Evolutionary conservation across 1,284 basidiomycete species (phyloP), one percentile per base, ranked within the genome.

Genomic region (Trametes versicolor): DNA sequence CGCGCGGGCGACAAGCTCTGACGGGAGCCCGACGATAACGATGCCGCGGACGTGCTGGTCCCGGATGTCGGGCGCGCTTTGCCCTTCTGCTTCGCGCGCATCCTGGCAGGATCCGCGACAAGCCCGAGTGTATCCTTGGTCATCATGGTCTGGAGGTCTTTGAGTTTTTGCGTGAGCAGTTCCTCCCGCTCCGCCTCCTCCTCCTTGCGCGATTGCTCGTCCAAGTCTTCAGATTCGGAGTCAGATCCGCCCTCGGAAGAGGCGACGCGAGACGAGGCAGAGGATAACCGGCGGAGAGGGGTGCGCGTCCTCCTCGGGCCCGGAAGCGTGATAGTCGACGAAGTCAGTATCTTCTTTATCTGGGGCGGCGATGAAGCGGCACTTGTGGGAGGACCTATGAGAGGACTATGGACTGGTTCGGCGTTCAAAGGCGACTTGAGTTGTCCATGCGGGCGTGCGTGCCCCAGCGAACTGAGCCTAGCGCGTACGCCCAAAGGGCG

Each of bases 151-250:
- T 92, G 84, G 25, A 94, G 79, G 45, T 89, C 84, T 51, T 83
- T 80, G 12, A 94, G 79, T 73, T 92, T 93, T 65, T 80, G 83
- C 53, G 87, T 84, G 39, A 93, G 75, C 0, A 84, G 79, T 61
- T 91, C 87, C 69, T 89, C 87, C 64, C 90, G 88, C 74, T 93
- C 91, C 3, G 85, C 84, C 71, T 91, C 89, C 66, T 92, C 91
- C 65, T 87, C 87, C 70, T 82, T 85, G 65, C 83, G 81, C 7
- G 81, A 82, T 36, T 83, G 83, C 63, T 88, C 83, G 45, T 89
- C 87, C n/a, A 75, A 71, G 25, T 75, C 77, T 25, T 75, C 45
- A 1, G 61, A 62, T 7, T 86, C 87, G 15, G 29, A 32, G 4
- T 32, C 29, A 8, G 29, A 32, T 8, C 63, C 61, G 15, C 62